Conservation (phyloP, 208 protist genomes). For the Chromosphaera perkinsii region DNA sequence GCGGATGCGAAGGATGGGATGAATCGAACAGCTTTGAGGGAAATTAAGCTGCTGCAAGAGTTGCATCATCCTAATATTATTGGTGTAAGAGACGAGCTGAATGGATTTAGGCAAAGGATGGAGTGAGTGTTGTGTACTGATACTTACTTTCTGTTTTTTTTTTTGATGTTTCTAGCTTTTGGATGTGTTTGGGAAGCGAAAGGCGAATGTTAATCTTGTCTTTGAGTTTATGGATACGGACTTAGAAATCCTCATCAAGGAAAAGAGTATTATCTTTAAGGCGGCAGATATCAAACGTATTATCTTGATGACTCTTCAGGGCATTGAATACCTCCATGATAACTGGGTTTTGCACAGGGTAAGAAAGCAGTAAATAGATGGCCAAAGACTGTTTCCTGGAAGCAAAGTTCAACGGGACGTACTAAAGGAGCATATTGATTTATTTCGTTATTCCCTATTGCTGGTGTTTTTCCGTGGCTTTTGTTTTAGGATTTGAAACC, state of each 20-base stretch:
- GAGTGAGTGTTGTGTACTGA: no score
- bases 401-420: no score
- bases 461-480: no score
- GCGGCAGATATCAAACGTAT: conserved; percentile 33
- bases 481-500: conserved; percentile 40
- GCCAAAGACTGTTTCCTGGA: no score
- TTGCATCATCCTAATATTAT: conserved; percentile 40
- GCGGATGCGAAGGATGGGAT: conserved; percentile 19
- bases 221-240: conserved; percentile 28
- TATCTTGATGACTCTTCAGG: conserved; percentile 27
- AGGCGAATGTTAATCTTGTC: conserved; percentile 18
- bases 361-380: conserved; percentile 35
- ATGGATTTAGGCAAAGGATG: no score
- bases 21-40: conserved; percentile 30
- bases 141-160: conserved; percentile 21
- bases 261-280: neutral
- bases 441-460: no score
- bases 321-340: conserved; percentile 34
- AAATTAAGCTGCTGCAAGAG: conserved; percentile 41
- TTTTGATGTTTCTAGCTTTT: conserved; percentile 15
- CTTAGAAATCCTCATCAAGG: conserved; percentile 1
- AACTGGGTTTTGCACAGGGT: conserved; percentile 42
- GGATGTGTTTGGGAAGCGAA: conserved; percentile 17
- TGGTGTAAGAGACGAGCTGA: conserved; percentile 19
- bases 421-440: no score